A percentile compares a stretch with the other conserved stretches of the same genome.
These are phyloP conservation scores for Colletotrichum filicis DNA, from an alignment of 2,329 filamentous ascomycete genomes.

Conservation along the genomic window DNA sequence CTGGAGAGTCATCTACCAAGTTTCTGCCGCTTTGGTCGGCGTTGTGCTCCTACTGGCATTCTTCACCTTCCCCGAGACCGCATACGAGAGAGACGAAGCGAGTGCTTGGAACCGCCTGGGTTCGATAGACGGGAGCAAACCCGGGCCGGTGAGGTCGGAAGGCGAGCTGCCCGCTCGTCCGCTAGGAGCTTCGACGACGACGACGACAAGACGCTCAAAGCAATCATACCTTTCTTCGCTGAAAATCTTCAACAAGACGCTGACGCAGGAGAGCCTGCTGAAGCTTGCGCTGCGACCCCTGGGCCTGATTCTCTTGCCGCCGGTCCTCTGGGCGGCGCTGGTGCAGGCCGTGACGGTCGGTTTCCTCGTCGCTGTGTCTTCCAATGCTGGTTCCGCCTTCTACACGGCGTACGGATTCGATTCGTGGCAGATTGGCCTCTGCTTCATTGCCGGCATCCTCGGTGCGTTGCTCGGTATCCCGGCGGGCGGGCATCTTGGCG, in stretches of 20 bases:
- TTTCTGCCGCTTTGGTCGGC: slow-evolving; percentile 61
- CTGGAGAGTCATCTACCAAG: slow-evolving; percentile 64
- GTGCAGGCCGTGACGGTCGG: slow-evolving; percentile 66
- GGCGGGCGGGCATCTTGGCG: slow-evolving; percentile 58
- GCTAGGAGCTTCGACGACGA: background rate
- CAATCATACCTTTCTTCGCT: slow-evolving; percentile 49
- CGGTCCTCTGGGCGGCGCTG: slow-evolving; percentile 65
- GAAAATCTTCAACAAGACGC: slow-evolving; percentile 50
- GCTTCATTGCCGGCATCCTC: slow-evolving; percentile 60
- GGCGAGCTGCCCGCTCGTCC: slow-evolving; percentile 31
- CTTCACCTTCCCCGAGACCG: slow-evolving; percentile 69
- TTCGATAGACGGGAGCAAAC: slow-evolving; percentile 18
- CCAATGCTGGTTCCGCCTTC: slow-evolving; percentile 61
- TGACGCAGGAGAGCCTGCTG: slow-evolving; percentile 58
- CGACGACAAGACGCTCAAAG: slow-evolving; percentile 30
- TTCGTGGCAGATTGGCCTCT: slow-evolving; percentile 60
- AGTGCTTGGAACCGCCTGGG: slow-evolving; percentile 12
- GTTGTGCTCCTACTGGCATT: slow-evolving; percentile 57
- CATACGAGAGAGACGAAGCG: slow-evolving; percentile 49
- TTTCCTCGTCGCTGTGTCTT: slow-evolving; percentile 64
- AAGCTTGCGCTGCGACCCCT: slow-evolving; percentile 62
- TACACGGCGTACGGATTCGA: slow-evolving; percentile 53
- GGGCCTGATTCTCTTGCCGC: slow-evolving; percentile 60
- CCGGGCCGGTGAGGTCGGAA: slow-evolving; percentile 32
- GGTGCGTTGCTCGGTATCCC: slow-evolving; percentile 61